A percentile compares a stretch with the other conserved stretches of the same genome.
Conservation (phyloP, 2,329 filamentous ascomycete genomes). For the Fusarium clavum region DNA sequence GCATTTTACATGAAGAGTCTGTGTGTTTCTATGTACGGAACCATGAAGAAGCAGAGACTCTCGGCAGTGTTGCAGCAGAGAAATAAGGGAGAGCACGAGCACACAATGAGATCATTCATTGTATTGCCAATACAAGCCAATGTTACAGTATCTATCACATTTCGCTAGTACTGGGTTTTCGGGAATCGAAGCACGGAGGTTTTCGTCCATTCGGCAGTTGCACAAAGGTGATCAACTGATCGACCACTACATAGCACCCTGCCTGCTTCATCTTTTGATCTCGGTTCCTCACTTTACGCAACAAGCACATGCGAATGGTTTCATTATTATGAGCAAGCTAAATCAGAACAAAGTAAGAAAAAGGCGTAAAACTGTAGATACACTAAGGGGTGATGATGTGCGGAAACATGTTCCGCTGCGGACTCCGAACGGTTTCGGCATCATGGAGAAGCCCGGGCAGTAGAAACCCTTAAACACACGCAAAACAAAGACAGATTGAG, state of each 20-base stretch:
- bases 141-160: slow-evolving; percentile 9
- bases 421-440: slow-evolving; percentile 46
- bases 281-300: slow-evolving; percentile 16
- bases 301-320: slow-evolving; percentile 1
- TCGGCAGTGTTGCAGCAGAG: neutral
- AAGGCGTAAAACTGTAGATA: slow-evolving; percentile 9
- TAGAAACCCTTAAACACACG: slow-evolving; percentile 13
- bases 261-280: neutral
- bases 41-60: neutral
- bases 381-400: neutral
- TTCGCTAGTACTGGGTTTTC: slow-evolving; percentile 23
- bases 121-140: neutral
- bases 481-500: neutral
- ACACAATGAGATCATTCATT: slow-evolving; percentile 21
- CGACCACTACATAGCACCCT: slow-evolving; percentile 10
- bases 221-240: slow-evolving; percentile 19
- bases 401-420: slow-evolving; percentile 18
- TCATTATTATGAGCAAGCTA: neutral
- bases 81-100: neutral
- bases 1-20: slow-evolving; percentile 2
- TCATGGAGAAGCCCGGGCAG: slow-evolving; percentile 40
- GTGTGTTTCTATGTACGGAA: neutral
- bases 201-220: slow-evolving; percentile 32
- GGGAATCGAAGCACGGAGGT: slow-evolving; percentile 29
- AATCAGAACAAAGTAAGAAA: neutral